phyloP scores from a whole-genome alignment of 495 filamentous ascomycete genomes.

The Glonium stellatum region DNA sequence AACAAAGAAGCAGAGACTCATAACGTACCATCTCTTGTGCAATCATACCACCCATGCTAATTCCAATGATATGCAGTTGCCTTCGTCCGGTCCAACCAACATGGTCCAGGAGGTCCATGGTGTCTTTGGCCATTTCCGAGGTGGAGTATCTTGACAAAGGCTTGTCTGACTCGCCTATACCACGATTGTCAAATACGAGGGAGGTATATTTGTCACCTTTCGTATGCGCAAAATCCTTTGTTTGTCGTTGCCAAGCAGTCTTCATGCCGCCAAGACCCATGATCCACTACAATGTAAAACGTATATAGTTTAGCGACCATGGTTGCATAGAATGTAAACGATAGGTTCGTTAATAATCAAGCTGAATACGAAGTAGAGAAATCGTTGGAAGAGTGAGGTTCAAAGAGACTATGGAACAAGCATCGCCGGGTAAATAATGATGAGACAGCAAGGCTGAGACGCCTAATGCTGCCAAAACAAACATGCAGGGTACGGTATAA shows the following conservation, averaged over 20 bases:
- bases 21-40: slow-evolving; percentile 62
- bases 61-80: slow-evolving; percentile 62
- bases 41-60: slow-evolving; percentile 83
- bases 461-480: slow-evolving; percentile 23
- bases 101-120: slow-evolving; percentile 60
- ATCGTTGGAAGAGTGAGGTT: slow-evolving; percentile 4
- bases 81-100: slow-evolving; percentile 58
- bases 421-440: slow-evolving; percentile 8
- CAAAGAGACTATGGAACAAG: slow-evolving; percentile 22
- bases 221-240: slow-evolving; percentile 67
- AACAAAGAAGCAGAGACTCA: slow-evolving; percentile 2
- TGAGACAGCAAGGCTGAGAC: slow-evolving; percentile 25
- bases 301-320: slow-evolving; percentile 4
- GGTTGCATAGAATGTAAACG: background rate
- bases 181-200: slow-evolving; percentile 72
- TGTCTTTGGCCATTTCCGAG: slow-evolving; percentile 67
- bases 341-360: background rate
- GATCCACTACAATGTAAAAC: slow-evolving; percentile 38
- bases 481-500: slow-evolving; percentile 5
- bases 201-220: slow-evolving; percentile 57
- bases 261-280: slow-evolving; percentile 39
- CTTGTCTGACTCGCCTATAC: slow-evolving; percentile 71
- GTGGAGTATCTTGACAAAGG: slow-evolving; percentile 64
- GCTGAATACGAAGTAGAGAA: slow-evolving; percentile 3
- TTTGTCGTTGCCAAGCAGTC: slow-evolving; percentile 66